Evolutionary conservation across 805 yeast species (phyloP), one percentile per base, ranked within the genome.

Genomic region (Millerozyma miso): DNA sequence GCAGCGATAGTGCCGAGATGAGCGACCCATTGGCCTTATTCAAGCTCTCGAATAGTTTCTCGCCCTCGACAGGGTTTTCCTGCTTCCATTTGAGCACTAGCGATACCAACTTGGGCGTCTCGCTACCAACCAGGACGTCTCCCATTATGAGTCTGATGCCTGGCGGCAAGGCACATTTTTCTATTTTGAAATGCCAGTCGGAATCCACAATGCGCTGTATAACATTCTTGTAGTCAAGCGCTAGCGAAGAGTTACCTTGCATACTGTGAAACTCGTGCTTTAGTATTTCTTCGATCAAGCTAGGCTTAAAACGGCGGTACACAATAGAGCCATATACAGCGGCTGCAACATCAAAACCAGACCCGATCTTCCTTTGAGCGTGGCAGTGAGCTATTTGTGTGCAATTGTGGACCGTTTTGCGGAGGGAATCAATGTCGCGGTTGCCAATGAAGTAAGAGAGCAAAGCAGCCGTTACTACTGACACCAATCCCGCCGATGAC

Each of bases 311-410:
- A 46, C 99, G 71, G 35, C 78, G 73, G 62, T 93, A 93, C 4
- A 81, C 73, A 37, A 90, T 84, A 0, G 96, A 85, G 1, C 99
- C 99, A 62, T 75, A 91, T 0, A 87, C 83, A 0, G 99, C 99
- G 19, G 97, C 83, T 0, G 96, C 98, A 34, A 93, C 95, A 59
- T 93, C 99, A 62, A 93, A 93, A 0, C 99, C 99, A 3, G 97
- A 88, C 0, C 99, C 99, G 19, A 93, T 82, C 62, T 93, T 93
- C 26, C 88, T 87, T 61, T 93, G 99, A 2, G 99, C 98, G 44
- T 79, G 75, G 60, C 97, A 90, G 61, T 93, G 99, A 0, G 96
- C 84, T 6, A 87, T 70, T 60, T 93, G 99, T 0, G 97, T 79
- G 19, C 88, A 63, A 54, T 88, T 91, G 60, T 93, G 98, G 31